phyloP scores from a whole-genome alignment of 2,329 filamentous ascomycete genomes.

The Fusarium miscanthi region DNA sequence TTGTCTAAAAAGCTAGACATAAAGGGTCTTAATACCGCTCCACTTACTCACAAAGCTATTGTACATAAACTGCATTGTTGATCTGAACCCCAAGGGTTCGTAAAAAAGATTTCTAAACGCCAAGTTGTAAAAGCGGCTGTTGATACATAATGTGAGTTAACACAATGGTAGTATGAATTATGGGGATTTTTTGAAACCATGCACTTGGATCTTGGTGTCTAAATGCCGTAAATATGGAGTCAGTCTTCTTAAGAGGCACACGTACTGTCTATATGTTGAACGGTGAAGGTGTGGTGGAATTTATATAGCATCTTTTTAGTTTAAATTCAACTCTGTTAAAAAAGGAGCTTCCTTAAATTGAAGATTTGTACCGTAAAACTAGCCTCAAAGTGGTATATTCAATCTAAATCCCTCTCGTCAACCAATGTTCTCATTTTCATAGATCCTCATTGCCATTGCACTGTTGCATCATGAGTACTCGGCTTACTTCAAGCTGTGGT shows the following conservation, averaged over 20 bases:
- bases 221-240: too few species aligned
- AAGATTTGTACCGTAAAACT: not conserved
- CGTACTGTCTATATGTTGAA: not conserved
- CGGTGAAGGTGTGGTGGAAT: not conserved
- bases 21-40: not conserved
- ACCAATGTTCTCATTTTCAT: constrained; percentile 40
- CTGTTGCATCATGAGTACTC: constrained; percentile 77
- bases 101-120: not conserved
- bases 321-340: not conserved
- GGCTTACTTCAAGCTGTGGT: constrained; percentile 75
- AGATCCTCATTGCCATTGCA: constrained; percentile 67
- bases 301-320: not conserved
- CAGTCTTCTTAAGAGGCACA: not conserved
- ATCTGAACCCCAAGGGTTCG: not conserved
- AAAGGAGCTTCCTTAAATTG: not conserved
- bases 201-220: not conserved
- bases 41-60: not conserved
- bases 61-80: not conserved
- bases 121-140: not conserved
- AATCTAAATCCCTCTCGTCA: not conserved
- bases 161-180: not conserved
- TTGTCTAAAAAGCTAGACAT: not conserved
- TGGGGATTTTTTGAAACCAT: not conserved
- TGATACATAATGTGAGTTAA: not conserved
- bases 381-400: not conserved